Conservation (phyloP, 441 rosid species). For the Geranium incanum region DNA sequence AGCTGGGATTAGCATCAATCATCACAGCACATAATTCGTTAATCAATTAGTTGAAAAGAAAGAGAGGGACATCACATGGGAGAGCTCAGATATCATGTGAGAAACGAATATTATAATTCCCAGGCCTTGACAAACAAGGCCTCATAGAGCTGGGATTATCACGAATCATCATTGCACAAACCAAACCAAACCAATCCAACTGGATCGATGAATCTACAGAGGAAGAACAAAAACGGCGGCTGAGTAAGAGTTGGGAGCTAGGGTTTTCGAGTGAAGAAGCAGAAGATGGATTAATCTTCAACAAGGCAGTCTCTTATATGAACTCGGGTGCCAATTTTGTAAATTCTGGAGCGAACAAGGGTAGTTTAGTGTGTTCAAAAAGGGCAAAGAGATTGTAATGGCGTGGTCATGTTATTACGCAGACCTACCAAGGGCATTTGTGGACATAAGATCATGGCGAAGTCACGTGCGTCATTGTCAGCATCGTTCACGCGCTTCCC, state of each 20-base stretch:
- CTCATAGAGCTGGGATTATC: conserved; percentile 8
- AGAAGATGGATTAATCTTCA: too few relatives aligned
- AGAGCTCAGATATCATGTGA: neutral
- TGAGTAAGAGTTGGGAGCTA: too few relatives aligned
- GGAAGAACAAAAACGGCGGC: too few relatives aligned
- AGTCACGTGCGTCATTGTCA: neutral
- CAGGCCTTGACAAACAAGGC: conserved; percentile 1
- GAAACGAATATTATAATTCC: neutral
- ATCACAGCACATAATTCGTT: neutral
- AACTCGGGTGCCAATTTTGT: neutral
- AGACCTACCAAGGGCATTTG: too few relatives aligned
- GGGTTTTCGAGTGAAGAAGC: too few relatives aligned
- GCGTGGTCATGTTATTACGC: too few relatives aligned
- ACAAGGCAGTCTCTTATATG: too few relatives aligned
- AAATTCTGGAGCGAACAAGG: neutral
- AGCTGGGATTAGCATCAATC: conserved; percentile 6
- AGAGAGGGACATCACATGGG: neutral
- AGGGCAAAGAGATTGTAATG: too few relatives aligned
- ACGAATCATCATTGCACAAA: neutral
- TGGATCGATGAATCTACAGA: too few relatives aligned
- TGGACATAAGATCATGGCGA: neutral
- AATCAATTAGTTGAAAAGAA: neutral
- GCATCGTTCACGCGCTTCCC: neutral
- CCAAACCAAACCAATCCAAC: too few relatives aligned
- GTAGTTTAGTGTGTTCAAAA: neutral